A percentile compares a stretch with the other conserved stretches of the same genome.
Evolutionary conservation across 306 rosid genomes (phyloP).

Genomic region (Quercus ilex): DNA sequence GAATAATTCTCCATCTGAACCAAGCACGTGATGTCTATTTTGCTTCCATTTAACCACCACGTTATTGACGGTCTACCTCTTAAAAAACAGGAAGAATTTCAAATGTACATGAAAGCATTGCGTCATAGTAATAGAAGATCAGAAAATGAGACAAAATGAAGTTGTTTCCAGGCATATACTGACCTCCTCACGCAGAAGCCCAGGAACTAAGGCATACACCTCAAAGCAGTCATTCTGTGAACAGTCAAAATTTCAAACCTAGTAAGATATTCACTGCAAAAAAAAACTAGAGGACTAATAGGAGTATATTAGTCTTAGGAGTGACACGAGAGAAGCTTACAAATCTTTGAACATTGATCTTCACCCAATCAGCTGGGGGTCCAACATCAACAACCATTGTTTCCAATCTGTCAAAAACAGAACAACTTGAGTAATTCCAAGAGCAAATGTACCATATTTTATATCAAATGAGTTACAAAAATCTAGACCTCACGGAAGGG

Average conservation of each 20-base stretch:
- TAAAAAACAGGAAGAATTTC: neutral
- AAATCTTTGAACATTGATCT: constrained; percentile 88
- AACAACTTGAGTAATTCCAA: constrained; percentile 9
- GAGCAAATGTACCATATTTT: constrained; percentile 7
- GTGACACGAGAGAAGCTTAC: constrained; percentile 46
- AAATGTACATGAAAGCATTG: neutral
- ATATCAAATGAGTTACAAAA: neutral
- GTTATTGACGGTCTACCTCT: neutral
- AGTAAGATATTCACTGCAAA: constrained; percentile 10
- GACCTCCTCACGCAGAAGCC: constrained; percentile 99
- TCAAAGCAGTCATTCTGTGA: constrained; percentile 95
- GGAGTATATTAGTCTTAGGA: neutral
- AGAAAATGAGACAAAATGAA: constrained; percentile 5
- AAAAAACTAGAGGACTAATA: neutral
- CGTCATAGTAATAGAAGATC: neutral
- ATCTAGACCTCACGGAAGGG: neutral
- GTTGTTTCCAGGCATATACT: neutral
- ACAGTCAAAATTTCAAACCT: constrained; percentile 14
- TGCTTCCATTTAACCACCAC: neutral
- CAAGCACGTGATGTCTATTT: neutral
- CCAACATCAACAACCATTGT: constrained; percentile 78
- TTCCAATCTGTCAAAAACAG: constrained; percentile 64
- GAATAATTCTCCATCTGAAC: neutral
- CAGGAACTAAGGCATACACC: constrained; percentile 97
- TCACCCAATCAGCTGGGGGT: constrained; percentile 99